Percentiles rank a stretch among this genome's conserved stretches.
phyloP scores from a whole-genome alignment of 805 yeast species.

The Metschnikowia kofuensis region DNA sequence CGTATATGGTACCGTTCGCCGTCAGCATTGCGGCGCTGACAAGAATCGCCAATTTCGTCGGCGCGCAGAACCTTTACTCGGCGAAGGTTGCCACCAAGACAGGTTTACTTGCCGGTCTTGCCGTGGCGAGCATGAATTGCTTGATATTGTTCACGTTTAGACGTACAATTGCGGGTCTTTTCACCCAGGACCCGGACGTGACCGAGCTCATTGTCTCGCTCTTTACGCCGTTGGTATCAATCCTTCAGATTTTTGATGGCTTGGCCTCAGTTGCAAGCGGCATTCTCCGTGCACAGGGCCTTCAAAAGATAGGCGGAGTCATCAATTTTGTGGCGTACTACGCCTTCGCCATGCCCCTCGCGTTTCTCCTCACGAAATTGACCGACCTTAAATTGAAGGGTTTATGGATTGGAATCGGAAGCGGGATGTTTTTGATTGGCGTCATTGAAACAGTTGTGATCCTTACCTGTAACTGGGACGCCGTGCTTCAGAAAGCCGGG shows the following conservation, averaged over 20 bases:
- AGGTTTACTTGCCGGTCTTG: conserved; percentile 30
- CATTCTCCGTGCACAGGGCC: conserved; percentile 70
- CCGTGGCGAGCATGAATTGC: conserved; percentile 39
- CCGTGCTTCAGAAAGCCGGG: conserved; percentile 37
- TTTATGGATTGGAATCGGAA: conserved; percentile 71
- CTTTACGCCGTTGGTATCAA: conserved; percentile 59
- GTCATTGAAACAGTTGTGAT: conserved; percentile 47
- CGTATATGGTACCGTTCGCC: conserved; percentile 47
- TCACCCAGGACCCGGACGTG: conserved; percentile 62
- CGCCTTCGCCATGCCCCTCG: conserved; percentile 65
- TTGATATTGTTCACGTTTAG: conserved; percentile 45
- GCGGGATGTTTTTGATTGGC: conserved; percentile 58
- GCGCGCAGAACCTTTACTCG: conserved; percentile 38
- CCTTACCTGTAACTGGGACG: conserved; percentile 51
- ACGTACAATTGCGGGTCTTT: conserved; percentile 50
- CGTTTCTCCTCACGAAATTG: conserved; percentile 50
- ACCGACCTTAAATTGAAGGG: conserved; percentile 53
- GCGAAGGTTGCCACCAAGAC: conserved; percentile 35
- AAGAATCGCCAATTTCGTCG: conserved; percentile 44
- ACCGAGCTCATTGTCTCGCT: conserved; percentile 47
- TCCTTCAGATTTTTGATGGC: conserved; percentile 68
- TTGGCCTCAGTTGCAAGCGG: conserved; percentile 72
- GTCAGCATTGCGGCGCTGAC: conserved; percentile 44
- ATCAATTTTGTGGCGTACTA: conserved; percentile 72
- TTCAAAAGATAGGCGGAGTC: conserved; percentile 69